phyloP scores from a whole-genome alignment of 2,329 filamentous ascomycete species.

The Calonectria henricotiae region DNA sequence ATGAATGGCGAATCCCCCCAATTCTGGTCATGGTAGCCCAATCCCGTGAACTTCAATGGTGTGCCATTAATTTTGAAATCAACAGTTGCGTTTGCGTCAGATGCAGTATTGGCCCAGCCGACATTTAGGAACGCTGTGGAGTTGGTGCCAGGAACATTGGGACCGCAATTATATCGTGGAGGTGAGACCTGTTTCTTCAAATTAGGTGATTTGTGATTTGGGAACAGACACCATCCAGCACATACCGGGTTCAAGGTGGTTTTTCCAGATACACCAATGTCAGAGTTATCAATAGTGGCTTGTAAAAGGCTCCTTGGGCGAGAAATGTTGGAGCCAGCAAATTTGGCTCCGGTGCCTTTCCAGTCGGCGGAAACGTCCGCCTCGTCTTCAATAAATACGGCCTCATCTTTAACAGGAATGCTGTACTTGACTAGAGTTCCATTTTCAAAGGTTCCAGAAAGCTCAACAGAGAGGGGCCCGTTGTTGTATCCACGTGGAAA shows the following conservation, averaged over 20 bases:
- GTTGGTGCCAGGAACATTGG: background rate
- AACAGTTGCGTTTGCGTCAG: slow-evolving; percentile 1
- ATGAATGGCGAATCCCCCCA: slow-evolving; percentile 18
- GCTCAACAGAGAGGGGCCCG: background rate
- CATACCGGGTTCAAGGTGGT: background rate
- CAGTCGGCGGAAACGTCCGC: background rate
- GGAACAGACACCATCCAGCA: background rate
- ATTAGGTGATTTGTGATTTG: background rate
- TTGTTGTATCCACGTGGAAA: slow-evolving; percentile 1
- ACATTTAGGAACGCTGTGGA: slow-evolving; percentile 10
- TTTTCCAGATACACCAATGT: background rate
- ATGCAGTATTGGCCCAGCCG: slow-evolving; percentile 6
- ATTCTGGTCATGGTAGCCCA: slow-evolving; percentile 22
- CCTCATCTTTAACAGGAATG: background rate
- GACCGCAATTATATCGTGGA: slow-evolving; percentile 3
- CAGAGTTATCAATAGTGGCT: background rate
- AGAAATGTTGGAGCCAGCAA: background rate
- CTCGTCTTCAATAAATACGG: background rate
- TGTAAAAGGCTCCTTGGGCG: background rate
- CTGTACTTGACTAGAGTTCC: slow-evolving; percentile 7
- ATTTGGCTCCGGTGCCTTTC: slow-evolving; percentile 7
- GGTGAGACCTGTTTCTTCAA: background rate
- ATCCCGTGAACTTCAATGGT: background rate
- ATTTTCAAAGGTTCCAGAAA: slow-evolving; percentile 15
- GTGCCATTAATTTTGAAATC: background rate